phyloP scores from a whole-genome alignment of 2,329 filamentous ascomycete genomes.

The Parasarocladium wereldwijsianum region DNA sequence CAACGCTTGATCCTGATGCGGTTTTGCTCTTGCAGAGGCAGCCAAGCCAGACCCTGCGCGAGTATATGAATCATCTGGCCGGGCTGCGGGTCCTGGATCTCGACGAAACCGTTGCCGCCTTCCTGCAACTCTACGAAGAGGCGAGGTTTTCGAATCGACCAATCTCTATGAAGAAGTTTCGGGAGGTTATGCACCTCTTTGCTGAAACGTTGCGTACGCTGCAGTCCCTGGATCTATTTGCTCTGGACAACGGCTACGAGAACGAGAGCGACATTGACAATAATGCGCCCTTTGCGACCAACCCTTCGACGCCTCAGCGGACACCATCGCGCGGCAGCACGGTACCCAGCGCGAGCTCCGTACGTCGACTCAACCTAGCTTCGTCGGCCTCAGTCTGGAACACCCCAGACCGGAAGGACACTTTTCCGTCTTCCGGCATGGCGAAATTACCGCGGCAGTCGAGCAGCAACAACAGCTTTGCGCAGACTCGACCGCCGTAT shows the following conservation, averaged over 20 bases:
- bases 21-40: conserved; percentile 59
- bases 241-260: conserved; percentile 25
- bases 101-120: conserved; percentile 35
- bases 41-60: conserved; percentile 56
- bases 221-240: conserved; percentile 41
- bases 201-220: conserved; percentile 67
- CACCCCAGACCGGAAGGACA: conserved; percentile 29
- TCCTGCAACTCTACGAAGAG: conserved; percentile 65
- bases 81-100: conserved; percentile 44
- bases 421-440: conserved; percentile 9
- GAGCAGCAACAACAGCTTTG: conserved; percentile 24
- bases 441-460: conserved; percentile 20
- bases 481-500: conserved; percentile 26
- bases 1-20: conserved; percentile 48
- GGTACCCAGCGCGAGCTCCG: conserved; percentile 18
- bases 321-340: conserved; percentile 16
- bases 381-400: conserved; percentile 37
- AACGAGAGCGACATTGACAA: conserved; percentile 29
- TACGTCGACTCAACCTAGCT: conserved; percentile 27
- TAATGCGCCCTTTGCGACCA: conserved; percentile 27
- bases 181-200: conserved; percentile 70
- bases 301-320: conserved; percentile 22
- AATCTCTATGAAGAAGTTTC: conserved; percentile 57
- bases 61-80: conserved; percentile 62
- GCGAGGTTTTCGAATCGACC: conserved; percentile 66